Evolutionary conservation across 1,284 basidiomycete species (phyloP).

Genomic region (Boletus smithii): DNA sequence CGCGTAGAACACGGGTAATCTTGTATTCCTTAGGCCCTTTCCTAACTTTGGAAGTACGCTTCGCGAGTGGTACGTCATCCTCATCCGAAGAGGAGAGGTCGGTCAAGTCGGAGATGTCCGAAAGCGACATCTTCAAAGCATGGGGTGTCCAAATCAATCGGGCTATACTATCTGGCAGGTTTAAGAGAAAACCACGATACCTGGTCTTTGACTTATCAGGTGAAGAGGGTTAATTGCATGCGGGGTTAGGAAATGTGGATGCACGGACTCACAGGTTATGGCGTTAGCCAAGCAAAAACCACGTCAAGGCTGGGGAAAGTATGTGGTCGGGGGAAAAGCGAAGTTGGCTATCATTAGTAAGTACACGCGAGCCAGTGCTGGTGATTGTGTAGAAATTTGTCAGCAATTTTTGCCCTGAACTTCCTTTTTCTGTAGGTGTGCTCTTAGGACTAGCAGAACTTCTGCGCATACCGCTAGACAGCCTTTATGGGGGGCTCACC

Average conservation of each 20-base stretch:
- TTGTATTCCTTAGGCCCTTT: slow-evolving; percentile 35
- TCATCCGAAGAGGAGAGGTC: slow-evolving; percentile 40
- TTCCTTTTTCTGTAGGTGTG: slow-evolving; percentile 19
- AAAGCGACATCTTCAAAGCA: slow-evolving; percentile 32
- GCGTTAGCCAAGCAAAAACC: background rate
- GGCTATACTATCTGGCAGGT: background rate
- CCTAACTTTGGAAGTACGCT: slow-evolving; percentile 20
- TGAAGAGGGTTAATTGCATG: background rate
- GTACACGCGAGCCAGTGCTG: no score
- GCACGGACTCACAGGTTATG: background rate
- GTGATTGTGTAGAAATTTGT: slow-evolving; percentile 16
- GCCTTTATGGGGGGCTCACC: background rate
- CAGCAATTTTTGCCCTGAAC: slow-evolving; percentile 15
- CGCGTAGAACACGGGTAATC: slow-evolving; percentile 35
- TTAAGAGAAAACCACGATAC: background rate
- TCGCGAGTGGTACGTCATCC: slow-evolving; percentile 31
- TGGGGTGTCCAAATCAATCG: slow-evolving; percentile 1
- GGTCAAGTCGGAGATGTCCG: slow-evolving; percentile 43
- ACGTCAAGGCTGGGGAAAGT: background rate
- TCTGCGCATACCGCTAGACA: no score
- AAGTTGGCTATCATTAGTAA: background rate
- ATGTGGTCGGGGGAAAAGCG: background rate
- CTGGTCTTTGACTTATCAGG: no score
- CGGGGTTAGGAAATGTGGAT: background rate
- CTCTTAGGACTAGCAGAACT: no score